Percentiles rank a stretch among this genome's conserved stretches.
phyloP scores from a whole-genome alignment of 2,329 filamentous ascomycete species.

The Aspergillus ruber region DNA sequence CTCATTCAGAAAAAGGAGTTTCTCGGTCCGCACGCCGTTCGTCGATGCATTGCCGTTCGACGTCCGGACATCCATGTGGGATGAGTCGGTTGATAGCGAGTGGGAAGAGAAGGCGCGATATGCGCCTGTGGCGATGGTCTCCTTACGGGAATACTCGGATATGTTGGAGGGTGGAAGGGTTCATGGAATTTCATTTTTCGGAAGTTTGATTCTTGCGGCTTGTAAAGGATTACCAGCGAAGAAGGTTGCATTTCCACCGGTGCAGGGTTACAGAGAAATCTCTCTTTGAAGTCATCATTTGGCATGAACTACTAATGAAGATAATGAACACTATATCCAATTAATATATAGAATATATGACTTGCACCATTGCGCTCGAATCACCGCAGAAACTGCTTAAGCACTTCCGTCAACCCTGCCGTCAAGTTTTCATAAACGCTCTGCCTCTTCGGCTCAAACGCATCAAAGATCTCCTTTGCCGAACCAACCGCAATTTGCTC shows the following conservation, averaged over 20 bases:
- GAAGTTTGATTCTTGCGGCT: constrained; percentile 18
- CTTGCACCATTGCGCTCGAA: neutral
- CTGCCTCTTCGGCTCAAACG: constrained; percentile 46
- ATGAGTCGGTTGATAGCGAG: constrained; percentile 7
- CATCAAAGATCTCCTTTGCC: constrained; percentile 35
- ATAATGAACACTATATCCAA: constrained; percentile 1
- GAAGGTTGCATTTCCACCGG: constrained; percentile 10
- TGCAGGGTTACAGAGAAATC: neutral
- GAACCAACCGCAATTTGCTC: constrained; percentile 49
- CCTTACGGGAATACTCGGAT: constrained; percentile 19
- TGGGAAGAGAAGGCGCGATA: constrained; percentile 4
- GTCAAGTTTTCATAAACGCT: constrained; percentile 29
- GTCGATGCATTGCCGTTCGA: constrained; percentile 25
- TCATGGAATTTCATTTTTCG: constrained; percentile 14
- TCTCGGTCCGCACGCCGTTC: constrained; percentile 22
- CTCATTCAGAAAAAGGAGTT: constrained; percentile 19
- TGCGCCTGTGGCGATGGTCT: constrained; percentile 14
- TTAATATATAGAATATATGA: neutral
- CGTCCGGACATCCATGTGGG: constrained; percentile 21
- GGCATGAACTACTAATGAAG: no score
- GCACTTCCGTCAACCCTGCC: constrained; percentile 13
- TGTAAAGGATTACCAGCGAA: constrained; percentile 16
- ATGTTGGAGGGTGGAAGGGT: constrained; percentile 16
- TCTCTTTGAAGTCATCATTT: no score
- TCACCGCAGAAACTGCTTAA: constrained; percentile 17